Conservation (phyloP, 257 asterid genomes). For the Vinca minor region DNA sequence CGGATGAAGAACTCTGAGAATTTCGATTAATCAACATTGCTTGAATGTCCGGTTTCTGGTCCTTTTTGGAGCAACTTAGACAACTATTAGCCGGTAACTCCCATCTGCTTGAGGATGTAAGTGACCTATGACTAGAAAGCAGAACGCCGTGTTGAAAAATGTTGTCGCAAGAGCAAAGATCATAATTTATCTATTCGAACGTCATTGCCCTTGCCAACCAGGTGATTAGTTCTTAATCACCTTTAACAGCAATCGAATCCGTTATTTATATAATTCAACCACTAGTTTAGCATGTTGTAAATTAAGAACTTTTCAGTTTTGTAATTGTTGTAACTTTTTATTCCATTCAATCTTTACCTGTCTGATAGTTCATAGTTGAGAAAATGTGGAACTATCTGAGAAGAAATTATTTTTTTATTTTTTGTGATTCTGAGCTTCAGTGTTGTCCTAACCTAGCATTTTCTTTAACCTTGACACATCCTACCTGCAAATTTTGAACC, state of each 20-base stretch:
- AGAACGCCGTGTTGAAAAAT: background rate
- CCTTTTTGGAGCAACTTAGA: background rate
- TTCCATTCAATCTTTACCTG: background rate
- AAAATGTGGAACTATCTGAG: too few species aligned
- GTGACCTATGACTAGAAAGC: background rate
- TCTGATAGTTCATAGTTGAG: slow-evolving; percentile 1
- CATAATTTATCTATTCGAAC: background rate
- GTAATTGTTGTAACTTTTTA: background rate
- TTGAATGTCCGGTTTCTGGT: background rate
- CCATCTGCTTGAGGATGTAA: background rate
- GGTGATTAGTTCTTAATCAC: background rate
- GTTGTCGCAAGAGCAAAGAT: background rate
- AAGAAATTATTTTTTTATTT: too few species aligned
- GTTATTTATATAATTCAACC: background rate
- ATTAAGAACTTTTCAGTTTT: background rate
- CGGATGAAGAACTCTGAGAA: slow-evolving; percentile 56
- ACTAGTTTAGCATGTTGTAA: background rate
- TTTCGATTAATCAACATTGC: background rate
- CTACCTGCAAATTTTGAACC: too few species aligned
- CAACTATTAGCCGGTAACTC: background rate
- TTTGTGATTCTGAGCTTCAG: too few species aligned
- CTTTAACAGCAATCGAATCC: background rate
- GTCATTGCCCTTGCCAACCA: background rate
- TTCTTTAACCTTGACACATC: too few species aligned
- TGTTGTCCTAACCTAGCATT: too few species aligned